Percentiles rank a stretch among this genome's conserved stretches.
These are phyloP conservation scores for Pseudocercospora fijiensis DNA, from an alignment of 2,329 filamentous ascomycete species.

Conservation along the genomic window DNA sequence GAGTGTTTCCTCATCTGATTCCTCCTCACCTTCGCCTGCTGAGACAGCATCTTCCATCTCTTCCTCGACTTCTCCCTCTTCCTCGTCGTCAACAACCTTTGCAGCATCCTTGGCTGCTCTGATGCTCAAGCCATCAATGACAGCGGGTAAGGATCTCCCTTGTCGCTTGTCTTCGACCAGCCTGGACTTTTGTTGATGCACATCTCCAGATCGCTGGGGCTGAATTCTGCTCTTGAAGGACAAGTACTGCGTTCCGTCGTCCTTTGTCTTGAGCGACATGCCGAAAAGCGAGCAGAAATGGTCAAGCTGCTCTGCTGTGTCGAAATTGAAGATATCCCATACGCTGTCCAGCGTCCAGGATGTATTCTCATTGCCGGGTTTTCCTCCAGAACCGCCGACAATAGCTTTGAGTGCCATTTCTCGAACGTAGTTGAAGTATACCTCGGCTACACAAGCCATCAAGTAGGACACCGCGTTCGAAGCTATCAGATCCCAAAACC, in stretches of 20 bases:
- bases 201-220: slow-evolving; percentile 17
- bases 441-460: slow-evolving; percentile 64
- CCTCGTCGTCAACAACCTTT: slow-evolving; percentile 48
- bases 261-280: slow-evolving; percentile 50
- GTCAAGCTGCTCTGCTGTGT: slow-evolving; percentile 54
- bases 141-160: slow-evolving; percentile 54
- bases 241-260: slow-evolving; percentile 48
- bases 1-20: slow-evolving; percentile 39
- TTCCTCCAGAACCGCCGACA: slow-evolving; percentile 20
- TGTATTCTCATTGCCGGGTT: slow-evolving; percentile 42
- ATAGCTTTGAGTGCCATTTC: slow-evolving; percentile 54
- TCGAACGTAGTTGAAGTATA: slow-evolving; percentile 61
- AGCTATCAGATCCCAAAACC: slow-evolving; percentile 58
- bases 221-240: slow-evolving; percentile 44
- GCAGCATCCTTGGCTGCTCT: slow-evolving; percentile 51
- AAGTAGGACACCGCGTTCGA: slow-evolving; percentile 60
- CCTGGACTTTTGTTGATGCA: slow-evolving; percentile 45
- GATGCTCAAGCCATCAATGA: slow-evolving; percentile 58
- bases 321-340: slow-evolving; percentile 55
- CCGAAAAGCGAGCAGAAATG: slow-evolving; percentile 56
- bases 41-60: slow-evolving; percentile 33
- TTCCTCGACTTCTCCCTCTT: slow-evolving; percentile 27
- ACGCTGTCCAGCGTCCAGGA: slow-evolving; percentile 59
- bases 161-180: slow-evolving; percentile 60
- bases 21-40: slow-evolving; percentile 30